Evolutionary conservation across 2,329 filamentous ascomycete genomes (phyloP), one percentile per base, ranked within the genome.

Genomic region (Fonsecaea pedrosoi): DNA sequence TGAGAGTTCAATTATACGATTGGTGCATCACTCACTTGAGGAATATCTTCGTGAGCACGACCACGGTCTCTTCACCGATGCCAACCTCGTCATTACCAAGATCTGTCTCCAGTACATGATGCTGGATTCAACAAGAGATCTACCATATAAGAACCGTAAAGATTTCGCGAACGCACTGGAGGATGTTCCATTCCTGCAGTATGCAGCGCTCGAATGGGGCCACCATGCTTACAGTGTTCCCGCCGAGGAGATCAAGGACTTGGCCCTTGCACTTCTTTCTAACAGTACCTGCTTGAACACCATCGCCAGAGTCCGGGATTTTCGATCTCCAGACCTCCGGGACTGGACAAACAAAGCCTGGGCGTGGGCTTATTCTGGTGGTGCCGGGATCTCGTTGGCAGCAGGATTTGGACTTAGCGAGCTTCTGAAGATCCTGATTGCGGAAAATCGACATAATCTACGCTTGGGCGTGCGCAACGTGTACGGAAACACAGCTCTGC

Each of bases 21-120:
- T 80, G 2, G 74, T 78, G 0, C 78, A 78, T 62, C 74, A 75
- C 64, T 78, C 75, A 2, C 66, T 74, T 2, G 73, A 78, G 35
- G 73, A 77, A 64, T 78, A 78, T 60, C 72, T 78, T n/a, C 64
- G 73, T 8, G 64, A 63, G 75, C 65, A 71, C 6, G 57, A 76
- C 54, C 72, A 74, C 45, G 76, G 77, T 3, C 70, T 80, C 6
- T 74, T 79, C 40, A 69, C 64, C 9, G 58, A 72, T 9, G 65
- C 77, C 7, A 74, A 79, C 42, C 53, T 74, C 56, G 60, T 73
- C 12, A 76, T 74, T 58, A 63, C 60, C 12, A 70, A 50, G 40
- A 68, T 63, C 12, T 72, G 71, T 50, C 66, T 73, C 1, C 67
- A 66, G 42, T 73, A 71, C 45, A 38, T 73, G 58, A 55, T 35